A percentile compares a stretch with the other conserved stretches of the same genome.
phyloP scores from a whole-genome alignment of 2,329 filamentous ascomycete genomes.

The Diplodia scrobiculata region DNA sequence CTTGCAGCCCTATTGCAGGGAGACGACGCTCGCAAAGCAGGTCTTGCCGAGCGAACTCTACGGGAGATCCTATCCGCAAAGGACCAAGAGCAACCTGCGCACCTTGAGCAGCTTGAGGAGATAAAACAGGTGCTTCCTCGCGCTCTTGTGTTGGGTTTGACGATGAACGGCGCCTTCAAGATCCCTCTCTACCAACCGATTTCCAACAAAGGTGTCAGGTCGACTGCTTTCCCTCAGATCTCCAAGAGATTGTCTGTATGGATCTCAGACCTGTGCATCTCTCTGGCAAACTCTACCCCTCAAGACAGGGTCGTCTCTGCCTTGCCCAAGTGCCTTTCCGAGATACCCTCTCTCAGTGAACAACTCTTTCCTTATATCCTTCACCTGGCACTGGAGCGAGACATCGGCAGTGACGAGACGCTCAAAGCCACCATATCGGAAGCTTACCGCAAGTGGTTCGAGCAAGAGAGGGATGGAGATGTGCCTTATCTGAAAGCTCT shows the following conservation, averaged over 20 bases:
- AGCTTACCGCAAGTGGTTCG: slow-evolving; percentile 66
- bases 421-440: slow-evolving; percentile 64
- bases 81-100: slow-evolving; percentile 1
- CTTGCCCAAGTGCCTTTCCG: slow-evolving; percentile 65
- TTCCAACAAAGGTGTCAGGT: slow-evolving; percentile 32
- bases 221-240: slow-evolving; percentile 32
- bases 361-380: slow-evolving; percentile 79
- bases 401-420: slow-evolving; percentile 63
- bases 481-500: slow-evolving; percentile 70
- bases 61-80: slow-evolving; percentile 40
- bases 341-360: slow-evolving; percentile 69
- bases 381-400: slow-evolving; percentile 74
- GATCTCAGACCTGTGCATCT: slow-evolving; percentile 63
- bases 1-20: slow-evolving; percentile 45
- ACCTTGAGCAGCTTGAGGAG: slow-evolving; percentile 36
- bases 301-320: slow-evolving; percentile 70
- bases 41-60: slow-evolving; percentile 49
- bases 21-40: slow-evolving; percentile 46
- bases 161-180: slow-evolving; percentile 33
- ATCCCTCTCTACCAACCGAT: slow-evolving; percentile 22
- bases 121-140: slow-evolving; percentile 39
- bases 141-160: slow-evolving; percentile 38
- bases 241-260: slow-evolving; percentile 50
- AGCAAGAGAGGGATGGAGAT: slow-evolving; percentile 48
- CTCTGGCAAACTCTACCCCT: slow-evolving; percentile 54